Percentiles rank a stretch among this genome's conserved stretches.
phyloP scores from a whole-genome alignment of 305 asterid genomes.

The Fraxinus platypoda region DNA sequence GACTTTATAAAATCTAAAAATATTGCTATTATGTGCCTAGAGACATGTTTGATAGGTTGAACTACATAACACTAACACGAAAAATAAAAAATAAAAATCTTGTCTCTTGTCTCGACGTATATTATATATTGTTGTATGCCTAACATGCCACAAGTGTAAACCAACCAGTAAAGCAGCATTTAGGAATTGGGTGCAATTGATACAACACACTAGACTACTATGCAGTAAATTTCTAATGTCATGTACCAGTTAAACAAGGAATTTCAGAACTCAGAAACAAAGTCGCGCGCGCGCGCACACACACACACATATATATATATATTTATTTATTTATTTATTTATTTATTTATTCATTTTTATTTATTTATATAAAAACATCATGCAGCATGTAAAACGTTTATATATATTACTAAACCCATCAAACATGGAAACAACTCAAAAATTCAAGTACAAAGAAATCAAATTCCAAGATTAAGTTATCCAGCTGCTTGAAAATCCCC shows the following conservation, averaged over 20 bases:
- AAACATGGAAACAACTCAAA: constrained; percentile 14
- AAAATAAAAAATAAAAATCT: too few relatives aligned
- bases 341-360: too few relatives aligned
- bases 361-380: neutral
- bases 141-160: neutral
- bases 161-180: neutral
- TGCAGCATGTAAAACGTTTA: neutral
- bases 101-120: neutral
- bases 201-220: neutral
- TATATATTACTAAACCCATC: constrained; percentile 23
- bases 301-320: too few relatives aligned
- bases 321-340: too few relatives aligned
- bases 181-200: neutral
- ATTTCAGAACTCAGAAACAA: neutral
- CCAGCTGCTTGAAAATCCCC: constrained; percentile 97
- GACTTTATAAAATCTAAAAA: neutral
- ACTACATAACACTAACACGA: neutral
- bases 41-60: neutral
- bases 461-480: constrained; percentile 19
- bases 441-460: constrained; percentile 9
- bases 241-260: neutral
- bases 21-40: neutral
- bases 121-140: neutral
- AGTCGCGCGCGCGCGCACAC: too few relatives aligned
- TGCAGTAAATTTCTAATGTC: neutral